Evolutionary conservation across 164 flowering plant genomes (phyloP).

Genomic region (Saururus chinensis): DNA sequence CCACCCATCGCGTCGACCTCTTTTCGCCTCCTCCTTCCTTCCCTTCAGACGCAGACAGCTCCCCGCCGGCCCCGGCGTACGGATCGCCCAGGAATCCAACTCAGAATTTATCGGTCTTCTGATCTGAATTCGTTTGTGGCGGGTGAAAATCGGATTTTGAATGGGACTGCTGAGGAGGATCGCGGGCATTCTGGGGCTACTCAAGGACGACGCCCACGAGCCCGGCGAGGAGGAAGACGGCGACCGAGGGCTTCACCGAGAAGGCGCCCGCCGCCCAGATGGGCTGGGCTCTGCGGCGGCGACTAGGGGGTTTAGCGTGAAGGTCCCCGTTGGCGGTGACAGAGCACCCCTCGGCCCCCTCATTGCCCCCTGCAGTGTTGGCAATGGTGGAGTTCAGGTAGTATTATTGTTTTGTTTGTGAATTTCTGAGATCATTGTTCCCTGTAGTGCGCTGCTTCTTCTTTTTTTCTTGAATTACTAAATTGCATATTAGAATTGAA

Average conservation of each 20-base stretch:
- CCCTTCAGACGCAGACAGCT: neutral
- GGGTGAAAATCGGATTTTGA: neutral
- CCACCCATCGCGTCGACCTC: neutral
- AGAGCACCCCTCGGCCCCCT: slow-evolving; percentile 41
- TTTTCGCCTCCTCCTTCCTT: neutral
- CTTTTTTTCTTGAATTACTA: no score
- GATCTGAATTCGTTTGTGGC: no score
- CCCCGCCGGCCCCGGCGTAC: neutral
- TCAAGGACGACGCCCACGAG: slow-evolving; percentile 29
- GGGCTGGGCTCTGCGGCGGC: slow-evolving; percentile 18
- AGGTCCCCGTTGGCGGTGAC: slow-evolving; percentile 61
- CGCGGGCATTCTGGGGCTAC: slow-evolving; percentile 53
- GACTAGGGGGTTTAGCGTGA: slow-evolving; percentile 62
- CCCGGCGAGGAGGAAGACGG: slow-evolving; percentile 15
- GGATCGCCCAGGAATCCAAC: no score
- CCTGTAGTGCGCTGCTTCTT: no score
- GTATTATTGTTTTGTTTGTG: neutral
- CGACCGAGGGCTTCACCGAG: slow-evolving; percentile 1
- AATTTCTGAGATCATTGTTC: neutral
- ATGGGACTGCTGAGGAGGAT: slow-evolving; percentile 32
- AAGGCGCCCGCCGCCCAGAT: neutral
- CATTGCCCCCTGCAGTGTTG: slow-evolving; percentile 33
- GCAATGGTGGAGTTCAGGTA: slow-evolving; percentile 83
- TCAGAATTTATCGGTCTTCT: no score
- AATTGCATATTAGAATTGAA: no score